Evolutionary conservation across 2,329 filamentous ascomycete species (phyloP).

Genomic region (Colletotrichum trifolii): DNA sequence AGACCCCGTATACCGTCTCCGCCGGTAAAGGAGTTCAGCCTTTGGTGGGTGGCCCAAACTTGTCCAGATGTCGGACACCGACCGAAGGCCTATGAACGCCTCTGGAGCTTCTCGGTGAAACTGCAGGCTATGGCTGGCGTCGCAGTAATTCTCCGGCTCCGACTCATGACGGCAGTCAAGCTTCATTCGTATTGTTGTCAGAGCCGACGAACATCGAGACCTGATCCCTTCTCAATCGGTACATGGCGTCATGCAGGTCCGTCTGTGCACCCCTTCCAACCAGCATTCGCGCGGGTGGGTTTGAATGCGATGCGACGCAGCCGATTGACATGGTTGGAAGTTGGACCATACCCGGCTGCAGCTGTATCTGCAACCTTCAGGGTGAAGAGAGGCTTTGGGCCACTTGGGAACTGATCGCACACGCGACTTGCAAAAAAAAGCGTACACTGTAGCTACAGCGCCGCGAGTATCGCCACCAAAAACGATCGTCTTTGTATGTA

Average conservation of each 20-base stretch:
- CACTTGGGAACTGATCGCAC: conserved; percentile 1
- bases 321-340: conserved; percentile 32
- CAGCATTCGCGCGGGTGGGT: conserved; percentile 28
- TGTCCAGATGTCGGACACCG: conserved; percentile 4
- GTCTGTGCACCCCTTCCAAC: conserved; percentile 37
- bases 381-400: conserved; percentile 23
- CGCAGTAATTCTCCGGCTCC: background rate
- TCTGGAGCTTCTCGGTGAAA: background rate
- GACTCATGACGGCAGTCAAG: conserved; percentile 11
- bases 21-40: background rate
- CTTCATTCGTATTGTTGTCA: conserved; percentile 24
- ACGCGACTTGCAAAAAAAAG: too few relatives aligned
- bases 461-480: too few relatives aligned
- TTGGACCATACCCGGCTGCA: conserved; percentile 20
- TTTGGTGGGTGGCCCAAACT: background rate
- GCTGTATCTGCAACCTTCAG: conserved; percentile 35
- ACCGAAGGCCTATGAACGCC: background rate
- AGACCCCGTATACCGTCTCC: background rate
- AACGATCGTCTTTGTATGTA: too few relatives aligned
- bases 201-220: conserved; percentile 6
- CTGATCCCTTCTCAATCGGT: conserved; percentile 25
- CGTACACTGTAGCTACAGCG: too few relatives aligned
- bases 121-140: background rate
- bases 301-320: conserved; percentile 30
- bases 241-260: conserved; percentile 37